Percentiles rank a stretch among this genome's conserved stretches.
phyloP scores from a whole-genome alignment of 345 rosid species.

The Garcia nutans region DNA sequence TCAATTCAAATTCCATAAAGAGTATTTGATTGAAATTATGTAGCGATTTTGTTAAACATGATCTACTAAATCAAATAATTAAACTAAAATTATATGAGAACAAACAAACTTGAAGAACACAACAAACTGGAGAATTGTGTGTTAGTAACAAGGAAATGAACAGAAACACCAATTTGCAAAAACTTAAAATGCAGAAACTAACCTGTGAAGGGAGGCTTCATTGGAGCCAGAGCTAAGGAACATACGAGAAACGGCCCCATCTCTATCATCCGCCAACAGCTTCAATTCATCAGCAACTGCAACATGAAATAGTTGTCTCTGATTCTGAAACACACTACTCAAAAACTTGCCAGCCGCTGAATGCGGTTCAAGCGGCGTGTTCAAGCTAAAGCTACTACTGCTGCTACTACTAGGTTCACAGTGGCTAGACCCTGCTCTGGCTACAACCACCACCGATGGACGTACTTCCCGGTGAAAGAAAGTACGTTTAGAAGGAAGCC shows the following conservation, averaged over 20 bases:
- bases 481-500: not conserved
- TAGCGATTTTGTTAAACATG: not conserved
- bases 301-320: slow-evolving; percentile 64
- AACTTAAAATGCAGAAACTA: slow-evolving; percentile 2
- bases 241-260: slow-evolving; percentile 61
- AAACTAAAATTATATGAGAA: too few species aligned
- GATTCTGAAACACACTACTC: slow-evolving; percentile 71
- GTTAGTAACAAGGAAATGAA: too few species aligned
- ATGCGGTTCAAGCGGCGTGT: slow-evolving; percentile 75
- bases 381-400: slow-evolving; percentile 40
- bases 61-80: not conserved
- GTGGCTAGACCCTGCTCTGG: slow-evolving; percentile 66
- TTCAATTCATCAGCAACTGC: slow-evolving; percentile 80
- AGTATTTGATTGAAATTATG: slow-evolving; percentile 3
- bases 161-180: too few species aligned
- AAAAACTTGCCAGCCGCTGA: slow-evolving; percentile 69
- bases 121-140: not conserved
- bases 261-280: slow-evolving; percentile 58
- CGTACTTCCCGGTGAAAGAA: slow-evolving; percentile 11
- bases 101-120: not conserved
- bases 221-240: slow-evolving; percentile 59
- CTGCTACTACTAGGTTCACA: slow-evolving; percentile 72
- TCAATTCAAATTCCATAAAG: slow-evolving; percentile 6
- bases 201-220: slow-evolving; percentile 84
- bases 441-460: slow-evolving; percentile 21